Conservation (phyloP, 2,329 filamentous ascomycete genomes). For the Cordyceps cicadae region DNA sequence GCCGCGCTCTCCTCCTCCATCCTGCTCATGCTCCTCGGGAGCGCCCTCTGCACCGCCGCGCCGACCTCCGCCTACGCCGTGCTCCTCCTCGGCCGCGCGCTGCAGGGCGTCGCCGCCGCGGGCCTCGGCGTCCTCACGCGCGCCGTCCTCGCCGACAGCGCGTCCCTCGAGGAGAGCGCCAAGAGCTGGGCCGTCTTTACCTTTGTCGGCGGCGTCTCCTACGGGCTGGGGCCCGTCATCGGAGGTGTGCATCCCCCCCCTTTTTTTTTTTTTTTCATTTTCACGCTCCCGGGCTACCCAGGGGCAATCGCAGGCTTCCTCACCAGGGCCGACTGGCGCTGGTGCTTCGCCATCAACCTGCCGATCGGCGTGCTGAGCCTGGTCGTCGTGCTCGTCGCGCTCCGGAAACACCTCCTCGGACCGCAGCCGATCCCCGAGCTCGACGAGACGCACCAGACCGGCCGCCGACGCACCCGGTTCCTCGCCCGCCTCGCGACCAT, state of each 20-base stretch:
- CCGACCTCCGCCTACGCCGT: conserved; percentile 46
- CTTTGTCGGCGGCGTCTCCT: conserved; percentile 50
- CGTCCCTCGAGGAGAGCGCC: conserved; percentile 52
- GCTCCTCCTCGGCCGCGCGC: conserved; percentile 52
- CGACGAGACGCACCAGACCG: conserved; percentile 29
- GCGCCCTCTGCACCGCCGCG: conserved; percentile 51
- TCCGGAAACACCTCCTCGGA: conserved; percentile 51
- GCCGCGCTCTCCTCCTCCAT: conserved; percentile 48
- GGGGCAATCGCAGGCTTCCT: conserved; percentile 35
- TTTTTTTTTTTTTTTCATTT: too few species aligned
- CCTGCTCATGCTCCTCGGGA: conserved; percentile 50
- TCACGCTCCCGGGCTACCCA: background rate
- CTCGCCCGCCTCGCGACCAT: conserved; percentile 41
- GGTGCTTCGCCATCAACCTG: conserved; percentile 59
- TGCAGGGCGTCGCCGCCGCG: conserved; percentile 55
- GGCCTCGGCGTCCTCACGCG: conserved; percentile 54
- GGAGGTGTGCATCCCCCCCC: conserved; percentile 34
- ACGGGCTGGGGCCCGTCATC: conserved; percentile 52
- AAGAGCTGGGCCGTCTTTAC: conserved; percentile 56
- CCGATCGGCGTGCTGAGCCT: conserved; percentile 45
- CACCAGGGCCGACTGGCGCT: conserved; percentile 51
- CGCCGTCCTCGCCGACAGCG: conserved; percentile 57
- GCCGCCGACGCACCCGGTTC: conserved; percentile 26
- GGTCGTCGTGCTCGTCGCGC: conserved; percentile 45
- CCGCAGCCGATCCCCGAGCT: conserved; percentile 40